A percentile compares a stretch with the other conserved stretches of the same genome.
These are phyloP conservation scores for Entomortierella beljakovae DNA, from an alignment of 192 early-diverging fungal genomes.

Conservation along the genomic window DNA sequence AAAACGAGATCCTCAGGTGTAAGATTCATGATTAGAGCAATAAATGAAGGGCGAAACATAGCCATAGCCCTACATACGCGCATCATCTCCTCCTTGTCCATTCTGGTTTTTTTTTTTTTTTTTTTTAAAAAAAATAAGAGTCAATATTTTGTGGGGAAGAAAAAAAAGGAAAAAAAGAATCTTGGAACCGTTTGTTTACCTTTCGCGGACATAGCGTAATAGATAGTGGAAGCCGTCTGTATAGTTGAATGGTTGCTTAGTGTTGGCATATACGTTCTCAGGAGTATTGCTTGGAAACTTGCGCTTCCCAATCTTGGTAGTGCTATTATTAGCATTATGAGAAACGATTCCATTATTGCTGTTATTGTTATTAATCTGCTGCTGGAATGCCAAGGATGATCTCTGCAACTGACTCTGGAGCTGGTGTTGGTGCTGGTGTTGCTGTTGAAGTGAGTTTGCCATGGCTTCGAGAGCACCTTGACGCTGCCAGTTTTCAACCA, in stretches of 20 bases:
- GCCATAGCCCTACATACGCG: conserved; percentile 90
- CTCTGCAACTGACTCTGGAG: background rate
- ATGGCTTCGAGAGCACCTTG: conserved; percentile 49
- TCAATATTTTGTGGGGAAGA: background rate
- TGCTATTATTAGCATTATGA: background rate
- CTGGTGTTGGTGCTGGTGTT: conserved; percentile 29
- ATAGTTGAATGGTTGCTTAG: conserved; percentile 89
- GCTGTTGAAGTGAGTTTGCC: conserved; percentile 49
- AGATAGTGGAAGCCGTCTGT: conserved; percentile 94
- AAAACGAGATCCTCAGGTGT: conserved; percentile 94
- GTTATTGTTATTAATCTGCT: conserved; percentile 14
- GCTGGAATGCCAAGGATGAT: background rate
- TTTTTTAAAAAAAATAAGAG: background rate
- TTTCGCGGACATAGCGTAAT: conserved; percentile 82
- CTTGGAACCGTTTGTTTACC: conserved; percentile 53
- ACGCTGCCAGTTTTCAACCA: conserved; percentile 54
- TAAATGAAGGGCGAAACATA: conserved; percentile 91
- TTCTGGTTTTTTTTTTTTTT: conserved; percentile 59
- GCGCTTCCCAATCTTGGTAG: conserved; percentile 38
- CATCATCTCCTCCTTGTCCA: conserved; percentile 90
- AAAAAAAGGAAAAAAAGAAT: background rate
- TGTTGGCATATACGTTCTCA: conserved; percentile 82
- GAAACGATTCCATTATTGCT: conserved; percentile 4
- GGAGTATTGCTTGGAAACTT: conserved; percentile 60
- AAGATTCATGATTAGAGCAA: conserved; percentile 94